Conservation (phyloP, 352 stramenopile species). For the Aphanomyces invadans region DNA sequence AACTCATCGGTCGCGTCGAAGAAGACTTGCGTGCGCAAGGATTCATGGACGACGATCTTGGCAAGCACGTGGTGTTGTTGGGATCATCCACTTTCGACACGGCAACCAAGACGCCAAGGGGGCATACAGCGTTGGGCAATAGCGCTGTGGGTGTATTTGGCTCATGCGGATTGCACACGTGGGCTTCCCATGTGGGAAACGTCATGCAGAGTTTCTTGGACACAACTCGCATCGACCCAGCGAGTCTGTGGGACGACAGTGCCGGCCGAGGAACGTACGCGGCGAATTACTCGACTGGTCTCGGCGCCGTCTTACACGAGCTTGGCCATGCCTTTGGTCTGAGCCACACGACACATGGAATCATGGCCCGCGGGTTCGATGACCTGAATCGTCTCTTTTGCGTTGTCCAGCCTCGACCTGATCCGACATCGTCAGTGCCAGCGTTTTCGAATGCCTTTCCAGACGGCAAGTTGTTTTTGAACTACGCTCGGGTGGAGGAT, state of each 20-base stretch:
- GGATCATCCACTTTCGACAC: slow-evolving; percentile 56
- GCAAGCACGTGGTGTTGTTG: slow-evolving; percentile 63
- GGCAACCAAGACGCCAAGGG: slow-evolving; percentile 40
- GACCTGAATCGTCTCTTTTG: slow-evolving; percentile 45
- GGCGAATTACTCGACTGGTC: slow-evolving; percentile 24
- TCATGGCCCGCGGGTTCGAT: slow-evolving; percentile 42
- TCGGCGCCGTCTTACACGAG: slow-evolving; percentile 12
- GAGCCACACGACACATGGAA: slow-evolving; percentile 2
- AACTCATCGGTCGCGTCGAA: slow-evolving; percentile 47
- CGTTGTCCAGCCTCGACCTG: slow-evolving; percentile 1
- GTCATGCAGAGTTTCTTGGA: slow-evolving; percentile 20
- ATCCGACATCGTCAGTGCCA: not conserved
- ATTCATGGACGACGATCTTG: slow-evolving; percentile 30
- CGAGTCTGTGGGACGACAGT: slow-evolving; percentile 48
- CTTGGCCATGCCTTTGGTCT: slow-evolving; percentile 20
- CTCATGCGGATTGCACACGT: slow-evolving; percentile 44
- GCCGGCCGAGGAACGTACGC: slow-evolving; percentile 48
- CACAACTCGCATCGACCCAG: slow-evolving; percentile 36
- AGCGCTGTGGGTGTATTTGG: slow-evolving; percentile 55
- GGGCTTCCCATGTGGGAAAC: slow-evolving; percentile 6
- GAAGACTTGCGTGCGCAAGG: slow-evolving; percentile 41
- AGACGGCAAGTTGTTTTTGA: slow-evolving; percentile 22
- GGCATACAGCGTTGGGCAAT: slow-evolving; percentile 50
- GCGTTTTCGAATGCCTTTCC: slow-evolving; percentile 21
- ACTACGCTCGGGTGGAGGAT: slow-evolving; percentile 6